These are phyloP conservation scores for Gardenia jasminoides DNA, from an alignment of 257 asterid species.

Conservation along the genomic window DNA sequence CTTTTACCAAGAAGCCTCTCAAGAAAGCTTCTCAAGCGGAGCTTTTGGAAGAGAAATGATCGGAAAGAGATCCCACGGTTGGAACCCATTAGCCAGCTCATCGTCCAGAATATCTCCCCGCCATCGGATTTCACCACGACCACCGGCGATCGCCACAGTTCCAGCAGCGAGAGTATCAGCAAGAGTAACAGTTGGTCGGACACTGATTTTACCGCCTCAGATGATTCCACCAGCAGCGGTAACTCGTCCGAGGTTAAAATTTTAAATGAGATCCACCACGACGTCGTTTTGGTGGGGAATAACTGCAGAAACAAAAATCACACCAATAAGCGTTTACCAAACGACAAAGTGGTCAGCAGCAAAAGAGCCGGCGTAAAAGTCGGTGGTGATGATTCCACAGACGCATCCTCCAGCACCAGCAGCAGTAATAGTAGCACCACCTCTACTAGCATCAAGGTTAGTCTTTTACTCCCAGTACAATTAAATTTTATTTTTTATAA, in stretches of 20 bases:
- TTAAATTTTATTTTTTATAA: too few species aligned
- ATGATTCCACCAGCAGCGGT: constrained; percentile 24
- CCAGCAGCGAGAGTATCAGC: constrained; percentile 28
- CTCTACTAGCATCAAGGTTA: constrained; percentile 47
- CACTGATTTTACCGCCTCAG: constrained; percentile 53
- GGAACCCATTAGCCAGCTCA: constrained; percentile 42
- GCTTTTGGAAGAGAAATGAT: constrained; percentile 58
- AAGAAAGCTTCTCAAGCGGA: constrained; percentile 38
- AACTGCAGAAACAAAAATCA: too few species aligned
- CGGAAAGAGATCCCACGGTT: constrained; percentile 47
- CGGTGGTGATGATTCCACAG: constrained; percentile 44
- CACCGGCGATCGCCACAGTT: constrained; percentile 23
- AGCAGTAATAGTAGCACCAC: constrained; percentile 32
- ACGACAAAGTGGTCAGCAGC: constrained; percentile 21
- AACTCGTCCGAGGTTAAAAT: constrained; percentile 30
- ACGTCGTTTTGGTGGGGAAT: constrained; percentile 13
- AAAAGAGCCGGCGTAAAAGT: constrained; percentile 29
- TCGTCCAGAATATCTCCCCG: constrained; percentile 35
- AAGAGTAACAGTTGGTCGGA: constrained; percentile 53
- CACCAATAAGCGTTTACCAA: neutral
- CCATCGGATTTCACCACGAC: constrained; percentile 1
- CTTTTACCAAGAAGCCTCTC: constrained; percentile 53
- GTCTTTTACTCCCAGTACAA: neutral
- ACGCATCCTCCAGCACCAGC: constrained; percentile 28
- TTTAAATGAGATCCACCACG: constrained; percentile 17